Percentiles rank a stretch among this genome's conserved stretches.
phyloP scores from a whole-genome alignment of 192 early-diverging fungal genomes.

The Phycomyces blakesleeanus region DNA sequence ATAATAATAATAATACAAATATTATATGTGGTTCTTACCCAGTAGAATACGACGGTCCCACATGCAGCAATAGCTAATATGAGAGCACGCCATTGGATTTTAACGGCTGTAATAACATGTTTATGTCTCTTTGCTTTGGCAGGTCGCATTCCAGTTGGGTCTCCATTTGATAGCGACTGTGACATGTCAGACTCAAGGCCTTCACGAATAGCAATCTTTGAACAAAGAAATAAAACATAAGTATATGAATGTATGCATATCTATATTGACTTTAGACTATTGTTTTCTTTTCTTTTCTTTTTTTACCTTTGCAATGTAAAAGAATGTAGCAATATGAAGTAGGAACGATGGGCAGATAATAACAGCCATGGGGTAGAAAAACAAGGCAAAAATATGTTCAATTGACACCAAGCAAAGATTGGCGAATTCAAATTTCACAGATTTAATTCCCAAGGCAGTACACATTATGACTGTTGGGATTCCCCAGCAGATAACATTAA shows the following conservation, averaged over 20 bases:
- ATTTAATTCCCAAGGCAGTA: constrained; percentile 34
- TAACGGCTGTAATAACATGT: constrained; percentile 46
- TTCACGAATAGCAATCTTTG: constrained; percentile 28
- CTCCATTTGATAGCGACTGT: constrained; percentile 12
- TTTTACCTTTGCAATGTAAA: constrained; percentile 45
- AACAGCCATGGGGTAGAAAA: constrained; percentile 53
- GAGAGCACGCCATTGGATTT: constrained; percentile 54
- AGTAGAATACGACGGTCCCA: constrained; percentile 46
- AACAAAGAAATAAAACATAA: background rate
- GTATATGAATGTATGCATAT: background rate
- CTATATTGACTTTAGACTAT: too few species aligned
- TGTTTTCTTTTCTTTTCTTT: too few species aligned
- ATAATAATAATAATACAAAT: too few species aligned
- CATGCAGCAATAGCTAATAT: constrained; percentile 41
- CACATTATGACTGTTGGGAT: constrained; percentile 33
- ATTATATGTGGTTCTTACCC: constrained; percentile 22
- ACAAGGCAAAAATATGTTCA: constrained; percentile 34
- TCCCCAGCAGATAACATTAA: constrained; percentile 50
- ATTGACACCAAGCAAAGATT: constrained; percentile 46
- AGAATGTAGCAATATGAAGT: constrained; percentile 47
- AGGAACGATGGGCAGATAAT: constrained; percentile 46
- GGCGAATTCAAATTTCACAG: constrained; percentile 47
- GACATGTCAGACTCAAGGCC: constrained; percentile 28
- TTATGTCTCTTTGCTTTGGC: constrained; percentile 16
- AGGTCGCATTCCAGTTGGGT: background rate